phyloP scores from a whole-genome alignment of 768 basidiomycete species.

The Podaxis pistillaris region DNA sequence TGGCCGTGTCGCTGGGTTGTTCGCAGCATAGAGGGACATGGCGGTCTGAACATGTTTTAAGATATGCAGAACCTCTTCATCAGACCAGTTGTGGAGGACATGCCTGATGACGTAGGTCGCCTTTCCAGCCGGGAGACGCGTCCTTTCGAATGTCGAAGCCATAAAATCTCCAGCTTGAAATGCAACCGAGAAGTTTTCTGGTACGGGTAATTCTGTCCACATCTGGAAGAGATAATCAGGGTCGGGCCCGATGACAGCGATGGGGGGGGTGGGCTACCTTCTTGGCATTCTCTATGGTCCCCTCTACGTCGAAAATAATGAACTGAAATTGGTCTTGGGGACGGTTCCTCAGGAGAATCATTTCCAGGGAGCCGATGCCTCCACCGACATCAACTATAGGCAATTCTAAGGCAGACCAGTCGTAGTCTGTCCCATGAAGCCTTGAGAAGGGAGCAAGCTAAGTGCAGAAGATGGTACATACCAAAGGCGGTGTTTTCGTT shows the following conservation, averaged over 20 bases:
- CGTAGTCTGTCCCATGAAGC: not conserved
- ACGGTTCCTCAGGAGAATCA: not conserved
- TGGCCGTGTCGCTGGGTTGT: not conserved
- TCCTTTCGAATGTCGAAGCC: not conserved
- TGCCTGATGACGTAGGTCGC: slow-evolving; percentile 9
- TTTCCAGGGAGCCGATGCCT: slow-evolving; percentile 7
- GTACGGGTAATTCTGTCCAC: not conserved
- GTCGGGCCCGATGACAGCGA: not conserved
- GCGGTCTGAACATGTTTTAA: slow-evolving; percentile 2
- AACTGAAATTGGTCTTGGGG: not conserved
- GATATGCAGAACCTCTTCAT: slow-evolving; percentile 2
- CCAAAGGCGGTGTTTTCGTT: not conserved
- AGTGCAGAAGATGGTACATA: not conserved
- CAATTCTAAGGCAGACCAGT: not conserved
- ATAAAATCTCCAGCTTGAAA: slow-evolving; percentile 6
- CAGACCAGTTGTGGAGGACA: slow-evolving; percentile 10
- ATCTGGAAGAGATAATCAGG: not conserved
- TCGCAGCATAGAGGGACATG: not conserved
- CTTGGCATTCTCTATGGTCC: not conserved
- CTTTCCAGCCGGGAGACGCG: slow-evolving; percentile 1
- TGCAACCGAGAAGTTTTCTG: not conserved
- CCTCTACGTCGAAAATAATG: not conserved
- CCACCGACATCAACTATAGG: slow-evolving; percentile 10
- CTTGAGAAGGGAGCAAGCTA: not conserved
- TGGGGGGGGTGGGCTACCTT: not conserved